Evolutionary conservation across 768 basidiomycete genomes (phyloP).

Genomic region (Panaeolus papilionaceus): DNA sequence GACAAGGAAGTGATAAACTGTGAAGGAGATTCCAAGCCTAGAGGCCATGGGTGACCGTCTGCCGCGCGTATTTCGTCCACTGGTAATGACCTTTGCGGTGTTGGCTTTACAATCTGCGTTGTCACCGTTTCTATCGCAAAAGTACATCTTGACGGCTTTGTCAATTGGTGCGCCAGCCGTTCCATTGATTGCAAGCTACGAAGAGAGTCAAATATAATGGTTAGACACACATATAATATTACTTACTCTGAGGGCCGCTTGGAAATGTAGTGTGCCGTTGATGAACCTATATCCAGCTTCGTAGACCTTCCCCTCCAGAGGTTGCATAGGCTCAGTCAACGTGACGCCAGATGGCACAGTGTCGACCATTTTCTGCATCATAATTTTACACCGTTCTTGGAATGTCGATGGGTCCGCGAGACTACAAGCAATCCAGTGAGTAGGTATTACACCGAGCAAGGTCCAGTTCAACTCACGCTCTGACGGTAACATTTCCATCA

Average conservation of each 20-base stretch:
- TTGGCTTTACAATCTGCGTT: constrained; percentile 27
- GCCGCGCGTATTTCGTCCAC: constrained; percentile 27
- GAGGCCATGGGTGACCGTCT: constrained; percentile 35
- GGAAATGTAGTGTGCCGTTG: constrained; percentile 4
- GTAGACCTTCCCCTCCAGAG: constrained; percentile 30
- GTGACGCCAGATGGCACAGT: constrained; percentile 42
- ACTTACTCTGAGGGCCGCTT: constrained; percentile 9
- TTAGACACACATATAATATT: neutral
- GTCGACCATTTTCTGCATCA: constrained; percentile 44
- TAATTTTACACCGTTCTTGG: constrained; percentile 28
- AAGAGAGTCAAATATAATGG: neutral
- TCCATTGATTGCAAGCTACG: constrained; percentile 8
- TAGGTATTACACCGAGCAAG: too few species aligned
- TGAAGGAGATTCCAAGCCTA: constrained; percentile 32
- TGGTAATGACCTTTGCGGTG: constrained; percentile 33
- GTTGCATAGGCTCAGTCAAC: constrained; percentile 41
- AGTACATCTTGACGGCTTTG: constrained; percentile 18
- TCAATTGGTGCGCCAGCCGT: neutral
- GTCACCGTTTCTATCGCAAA: constrained; percentile 37
- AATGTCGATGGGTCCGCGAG: constrained; percentile 4
- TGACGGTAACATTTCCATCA: constrained; percentile 44
- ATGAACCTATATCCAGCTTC: constrained; percentile 4
- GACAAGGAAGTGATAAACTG: constrained; percentile 17
- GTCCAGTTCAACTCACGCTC: constrained; percentile 28
- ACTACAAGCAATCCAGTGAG: neutral